These are phyloP conservation scores for Hyphopichia burtonii DNA, from an alignment of 1,139 yeast species.

Conservation along the genomic window DNA sequence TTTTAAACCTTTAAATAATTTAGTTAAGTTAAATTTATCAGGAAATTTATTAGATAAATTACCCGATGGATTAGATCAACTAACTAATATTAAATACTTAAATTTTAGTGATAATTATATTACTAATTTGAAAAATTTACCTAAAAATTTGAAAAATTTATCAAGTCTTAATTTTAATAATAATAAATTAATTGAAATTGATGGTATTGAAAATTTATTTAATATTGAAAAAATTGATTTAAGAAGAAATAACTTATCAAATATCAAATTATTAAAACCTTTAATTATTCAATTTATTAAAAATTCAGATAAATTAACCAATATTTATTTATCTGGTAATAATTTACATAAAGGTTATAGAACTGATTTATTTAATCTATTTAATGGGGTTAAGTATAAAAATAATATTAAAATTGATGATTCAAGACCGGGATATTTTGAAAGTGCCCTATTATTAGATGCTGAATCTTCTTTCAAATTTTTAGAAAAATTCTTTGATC, in stretches of 20 bases:
- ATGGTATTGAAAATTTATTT: conserved; percentile 48
- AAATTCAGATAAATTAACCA: conserved; percentile 26
- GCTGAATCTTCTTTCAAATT: conserved; percentile 45
- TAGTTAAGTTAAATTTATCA: conserved; percentile 59
- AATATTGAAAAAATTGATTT: conserved; percentile 56
- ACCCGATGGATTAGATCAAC: conserved; percentile 53
- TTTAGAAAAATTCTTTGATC: conserved; percentile 42
- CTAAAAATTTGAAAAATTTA: conserved; percentile 39
- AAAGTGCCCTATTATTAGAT: conserved; percentile 53
- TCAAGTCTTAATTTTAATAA: conserved; percentile 55
- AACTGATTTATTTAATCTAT: conserved; percentile 52
- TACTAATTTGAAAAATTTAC: conserved; percentile 37
- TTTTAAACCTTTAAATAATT: conserved; percentile 48
- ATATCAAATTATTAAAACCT: conserved; percentile 31
- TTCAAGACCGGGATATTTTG: conserved; percentile 63
- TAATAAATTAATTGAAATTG: conserved; percentile 45
- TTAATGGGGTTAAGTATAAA: conserved; percentile 52
- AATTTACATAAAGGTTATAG: conserved; percentile 49
- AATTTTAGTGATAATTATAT: conserved; percentile 58
- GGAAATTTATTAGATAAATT: conserved; percentile 49
- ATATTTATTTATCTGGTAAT: conserved; percentile 43
- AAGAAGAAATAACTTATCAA: conserved; percentile 47
- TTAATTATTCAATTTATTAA: conserved; percentile 36
- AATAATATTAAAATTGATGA: conserved; percentile 57
- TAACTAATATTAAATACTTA: conserved; percentile 50